These are phyloP conservation scores for Hypoxylon sp. DNA, from an alignment of 2,329 filamentous ascomycete genomes.

Conservation along the genomic window DNA sequence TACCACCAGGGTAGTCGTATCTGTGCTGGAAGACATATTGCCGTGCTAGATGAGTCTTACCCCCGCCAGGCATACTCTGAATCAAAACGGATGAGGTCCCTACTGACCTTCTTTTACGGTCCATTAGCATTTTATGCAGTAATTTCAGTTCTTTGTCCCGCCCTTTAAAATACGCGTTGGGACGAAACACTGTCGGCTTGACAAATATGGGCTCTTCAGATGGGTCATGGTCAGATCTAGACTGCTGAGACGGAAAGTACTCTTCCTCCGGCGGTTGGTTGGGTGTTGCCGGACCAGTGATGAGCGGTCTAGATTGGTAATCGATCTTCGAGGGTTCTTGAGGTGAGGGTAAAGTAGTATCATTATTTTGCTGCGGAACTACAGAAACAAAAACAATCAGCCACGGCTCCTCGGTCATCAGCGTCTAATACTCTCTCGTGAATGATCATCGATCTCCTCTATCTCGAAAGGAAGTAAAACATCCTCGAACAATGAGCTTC, in stretches of 20 bases:
- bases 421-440: conserved; percentile 36
- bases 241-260: conserved; percentile 51
- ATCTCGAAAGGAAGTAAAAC: conserved; percentile 52
- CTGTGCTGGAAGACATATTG: conserved; percentile 75
- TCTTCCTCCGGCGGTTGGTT: conserved; percentile 44
- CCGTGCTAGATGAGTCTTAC: conserved; percentile 77
- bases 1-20: conserved; percentile 71
- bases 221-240: conserved; percentile 45
- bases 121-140: conserved; percentile 71
- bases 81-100: conserved; percentile 75
- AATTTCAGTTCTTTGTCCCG: conserved; percentile 69
- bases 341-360: conserved; percentile 48
- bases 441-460: conserved; percentile 50
- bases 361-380: conserved; percentile 53
- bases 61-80: conserved; percentile 73
- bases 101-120: conserved; percentile 65
- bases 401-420: conserved; percentile 44
- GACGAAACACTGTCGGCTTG: conserved; percentile 68
- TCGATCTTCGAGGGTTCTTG: conserved; percentile 48
- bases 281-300: conserved; percentile 48
- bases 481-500: conserved; percentile 45
- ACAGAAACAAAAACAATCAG: conserved; percentile 52
- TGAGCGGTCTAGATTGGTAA: conserved; percentile 47
- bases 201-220: conserved; percentile 54
- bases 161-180: conserved; percentile 70